Percentiles rank a stretch among this genome's conserved stretches.
These are phyloP conservation scores for Breynia disticha DNA, from an alignment of 441 rosid species.

Conservation along the genomic window DNA sequence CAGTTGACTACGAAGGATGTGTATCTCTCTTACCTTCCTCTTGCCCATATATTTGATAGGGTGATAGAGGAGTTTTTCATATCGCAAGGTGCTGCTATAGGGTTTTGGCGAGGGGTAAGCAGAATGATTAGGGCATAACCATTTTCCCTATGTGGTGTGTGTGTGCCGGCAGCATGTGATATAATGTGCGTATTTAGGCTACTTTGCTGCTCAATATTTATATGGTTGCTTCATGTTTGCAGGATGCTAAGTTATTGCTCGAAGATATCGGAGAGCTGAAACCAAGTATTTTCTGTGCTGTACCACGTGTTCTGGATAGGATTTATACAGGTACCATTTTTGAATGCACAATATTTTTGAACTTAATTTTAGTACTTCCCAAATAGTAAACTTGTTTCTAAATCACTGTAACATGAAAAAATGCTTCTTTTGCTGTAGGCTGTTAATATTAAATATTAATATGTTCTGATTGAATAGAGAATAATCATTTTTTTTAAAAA, in stretches of 20 bases:
- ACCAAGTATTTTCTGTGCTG: constrained; percentile 85
- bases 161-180: not conserved
- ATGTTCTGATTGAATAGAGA: not conserved
- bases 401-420: no score
- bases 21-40: constrained; percentile 88
- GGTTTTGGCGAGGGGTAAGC: constrained; percentile 76
- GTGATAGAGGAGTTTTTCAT: constrained; percentile 78
- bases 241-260: constrained; percentile 85
- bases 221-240: constrained; percentile 2
- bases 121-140: not conserved
- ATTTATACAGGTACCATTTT: constrained; percentile 48
- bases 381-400: no score
- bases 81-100: constrained; percentile 66
- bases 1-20: constrained; percentile 73
- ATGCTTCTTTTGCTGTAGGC: not conserved
- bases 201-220: not conserved
- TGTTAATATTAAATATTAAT: not conserved
- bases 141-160: not conserved
- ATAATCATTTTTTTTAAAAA: no score
- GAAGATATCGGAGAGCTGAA: constrained; percentile 91
- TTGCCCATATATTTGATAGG: constrained; percentile 94
- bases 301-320: constrained; percentile 90
- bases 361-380: no score
- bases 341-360: no score
- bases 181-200: not conserved